Base-by-base conservation (phyloP, 257 asterid genomes). In the Coffea eugenioides region DNA sequence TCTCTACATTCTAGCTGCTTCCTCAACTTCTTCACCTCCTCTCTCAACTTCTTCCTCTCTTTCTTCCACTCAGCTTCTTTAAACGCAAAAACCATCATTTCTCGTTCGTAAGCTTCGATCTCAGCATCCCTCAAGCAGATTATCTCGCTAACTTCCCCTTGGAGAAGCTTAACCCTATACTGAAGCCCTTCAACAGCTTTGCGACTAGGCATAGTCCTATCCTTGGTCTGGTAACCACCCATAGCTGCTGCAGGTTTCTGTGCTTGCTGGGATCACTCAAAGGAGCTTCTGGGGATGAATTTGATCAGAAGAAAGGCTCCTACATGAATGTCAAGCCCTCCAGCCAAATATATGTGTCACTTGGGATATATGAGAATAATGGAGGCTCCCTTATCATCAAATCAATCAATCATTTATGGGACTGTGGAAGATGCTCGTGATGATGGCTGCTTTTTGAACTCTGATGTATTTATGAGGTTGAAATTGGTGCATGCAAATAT, bases 11-110 rank as follows among this genome's bases (percentile, higher is more conserved):
- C 89, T 69, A 89, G 69, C 71, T 34, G 54, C 82, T 83, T 87
- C 78, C 80, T 85, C 70, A 91, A 21, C 73, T 71, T 91, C 82
- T 82, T 89, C 48, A 78, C 75, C 66, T 91, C 94, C 27, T 88
- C 93, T 36, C 76, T 89, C 68, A 91, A 69, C 49, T 77, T 80
- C 82, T 84, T 89, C 82, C 88, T 91, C 82, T 94, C 97, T 73
- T 85, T 82, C 82, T 79, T 88, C 98, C 97, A 91, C 68, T 92
- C 96, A 0, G 84, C 93, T 78, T 92, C 91, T 77, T 89, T 94
- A 79, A 94, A 77, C 0, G 94, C 93, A 73, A 89, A 89, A 34
- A 83, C 88, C 88, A 88, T 84, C 61, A 91, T 77, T 51, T 92
- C 97, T 1, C 85, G 85, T 82, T 92, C 95, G 52, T 89, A 90